phyloP scores from a whole-genome alignment of 148 eudicot genomes.

The Rhododendron molle region DNA sequence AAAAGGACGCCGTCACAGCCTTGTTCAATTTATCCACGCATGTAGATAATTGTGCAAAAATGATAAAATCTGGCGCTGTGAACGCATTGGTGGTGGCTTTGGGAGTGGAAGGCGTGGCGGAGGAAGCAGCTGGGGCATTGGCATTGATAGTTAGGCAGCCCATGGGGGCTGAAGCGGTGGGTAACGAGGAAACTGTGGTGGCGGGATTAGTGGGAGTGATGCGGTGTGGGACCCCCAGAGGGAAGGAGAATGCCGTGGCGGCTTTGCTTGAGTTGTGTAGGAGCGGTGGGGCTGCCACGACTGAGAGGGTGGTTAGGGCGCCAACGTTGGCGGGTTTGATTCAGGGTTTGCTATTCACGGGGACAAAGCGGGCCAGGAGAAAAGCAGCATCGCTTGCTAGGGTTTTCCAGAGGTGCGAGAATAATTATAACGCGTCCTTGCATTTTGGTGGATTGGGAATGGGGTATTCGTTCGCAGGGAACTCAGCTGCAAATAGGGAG shows the following conservation, averaged over 20 bases:
- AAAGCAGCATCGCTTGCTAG: slow-evolving; percentile 92
- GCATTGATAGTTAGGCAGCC: slow-evolving; percentile 72
- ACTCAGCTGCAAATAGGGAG: slow-evolving; percentile 38
- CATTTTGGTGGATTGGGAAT: slow-evolving; percentile 48
- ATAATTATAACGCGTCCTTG: slow-evolving; percentile 23
- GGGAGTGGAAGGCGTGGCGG: slow-evolving; percentile 56
- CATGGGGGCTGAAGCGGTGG: slow-evolving; percentile 69
- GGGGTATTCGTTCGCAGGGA: slow-evolving; percentile 50
- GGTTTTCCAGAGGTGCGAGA: slow-evolving; percentile 71
- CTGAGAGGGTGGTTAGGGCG: slow-evolving; percentile 62
- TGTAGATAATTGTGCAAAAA: slow-evolving; percentile 39
- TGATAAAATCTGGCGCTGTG: slow-evolving; percentile 68
- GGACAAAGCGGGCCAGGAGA: slow-evolving; percentile 88
- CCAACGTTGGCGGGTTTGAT: slow-evolving; percentile 64
- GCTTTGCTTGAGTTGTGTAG: slow-evolving; percentile 78
- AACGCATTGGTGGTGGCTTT: slow-evolving; percentile 50
- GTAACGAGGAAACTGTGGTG: slow-evolving; percentile 57
- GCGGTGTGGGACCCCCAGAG: slow-evolving; percentile 75
- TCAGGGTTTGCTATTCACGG: slow-evolving; percentile 66
- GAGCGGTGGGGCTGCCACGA: slow-evolving; percentile 57
- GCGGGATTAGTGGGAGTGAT: slow-evolving; percentile 61
- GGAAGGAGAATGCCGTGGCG: slow-evolving; percentile 89
- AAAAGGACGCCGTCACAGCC: slow-evolving; percentile 87
- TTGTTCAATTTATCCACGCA: slow-evolving; percentile 74
- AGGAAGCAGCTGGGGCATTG: slow-evolving; percentile 86